Evolutionary conservation across 2,329 filamentous ascomycete genomes (phyloP).

Genomic region (Phaeosphaeriaceae sp.): DNA sequence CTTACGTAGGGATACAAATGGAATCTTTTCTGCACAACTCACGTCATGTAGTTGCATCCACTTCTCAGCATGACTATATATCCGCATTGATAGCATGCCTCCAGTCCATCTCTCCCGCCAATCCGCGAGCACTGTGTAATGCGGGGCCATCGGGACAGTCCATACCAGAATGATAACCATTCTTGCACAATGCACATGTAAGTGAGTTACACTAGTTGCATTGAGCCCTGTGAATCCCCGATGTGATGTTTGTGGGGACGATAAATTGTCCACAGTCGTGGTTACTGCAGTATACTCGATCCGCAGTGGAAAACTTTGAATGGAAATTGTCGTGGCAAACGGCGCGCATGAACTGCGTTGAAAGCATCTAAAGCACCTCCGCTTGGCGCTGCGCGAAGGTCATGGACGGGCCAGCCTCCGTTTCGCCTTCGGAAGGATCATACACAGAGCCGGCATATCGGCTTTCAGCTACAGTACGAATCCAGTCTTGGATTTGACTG

Average conservation of each 20-base stretch:
- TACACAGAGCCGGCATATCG: slow-evolving; percentile 4
- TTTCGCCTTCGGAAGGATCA: slow-evolving; percentile 19
- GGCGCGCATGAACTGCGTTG: slow-evolving; percentile 15
- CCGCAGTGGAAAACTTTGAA: neutral
- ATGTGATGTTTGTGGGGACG: slow-evolving; percentile 7
- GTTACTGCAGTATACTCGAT: slow-evolving; percentile 25
- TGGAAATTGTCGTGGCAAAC: slow-evolving; percentile 12
- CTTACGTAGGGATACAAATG: slow-evolving; percentile 60
- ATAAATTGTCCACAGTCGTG: slow-evolving; percentile 19
- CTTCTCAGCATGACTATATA: slow-evolving; percentile 13
- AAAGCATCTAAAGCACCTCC: slow-evolving; percentile 13
- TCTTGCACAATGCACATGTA: slow-evolving; percentile 26
- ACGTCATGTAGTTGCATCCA: slow-evolving; percentile 33
- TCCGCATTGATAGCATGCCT: slow-evolving; percentile 17
- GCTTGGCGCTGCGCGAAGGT: slow-evolving; percentile 19
- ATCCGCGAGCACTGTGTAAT: slow-evolving; percentile 12
- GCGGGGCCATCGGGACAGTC: slow-evolving; percentile 25
- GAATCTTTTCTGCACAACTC: slow-evolving; percentile 43
- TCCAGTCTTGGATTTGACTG: slow-evolving; percentile 4
- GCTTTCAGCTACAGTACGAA: slow-evolving; percentile 3
- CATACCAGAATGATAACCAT: slow-evolving; percentile 9
- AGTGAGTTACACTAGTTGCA: slow-evolving; percentile 13
- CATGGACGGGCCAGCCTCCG: slow-evolving; percentile 21
- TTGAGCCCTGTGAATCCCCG: slow-evolving; percentile 9
- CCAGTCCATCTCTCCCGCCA: slow-evolving; percentile 19